Evolutionary conservation across 163 green algal genomes (phyloP), one percentile per base, ranked within the genome.

Genomic region (Prototheca cutis): DNA sequence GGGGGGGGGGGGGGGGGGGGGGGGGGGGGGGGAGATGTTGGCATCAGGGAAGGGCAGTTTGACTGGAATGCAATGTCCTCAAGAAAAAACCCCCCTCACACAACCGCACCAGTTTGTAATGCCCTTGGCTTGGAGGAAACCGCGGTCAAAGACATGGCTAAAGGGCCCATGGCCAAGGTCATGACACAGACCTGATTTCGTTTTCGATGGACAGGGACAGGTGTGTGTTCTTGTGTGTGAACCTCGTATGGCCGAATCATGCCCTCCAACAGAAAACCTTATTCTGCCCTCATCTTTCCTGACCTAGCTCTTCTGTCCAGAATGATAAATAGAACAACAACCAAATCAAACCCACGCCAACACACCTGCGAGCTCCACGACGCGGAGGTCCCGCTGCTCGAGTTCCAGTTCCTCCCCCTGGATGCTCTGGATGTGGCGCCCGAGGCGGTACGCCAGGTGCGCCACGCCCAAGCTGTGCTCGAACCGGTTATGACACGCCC

Each of bases 91-190:
- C n/a, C n/a, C n/a, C n/a, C n/a, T n/a, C n/a, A n/a, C n/a, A n/a
- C n/a, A n/a, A n/a, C 31, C 64, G 61, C 69, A 81, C 65, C 68
- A 80, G 45, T 63, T 62, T 27, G 67, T 67, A 48, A 81, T 63
- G 29, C 74, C 71, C 47, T 80, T 61, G n/a, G 30, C 48, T 17
- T 63, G 66, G 42, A 95, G 71, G 59, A 96, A 82, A 55, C 85
- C 76, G 42, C 84, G 76, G 36, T 96, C 88, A 62, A 95, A 97
- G 4, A 89, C 79, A 62, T 97, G 90, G 36, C 62, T 84, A 64
- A 94, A 94, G 6, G 90, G 90, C 3, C 87, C 89, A 68, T 97
- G 90, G 15, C 90, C 90, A 31, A 97, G 65, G 72, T 97, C 90
- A 58, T 97, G 90, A 36, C 83, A 93, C 48, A 95, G 69, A 0